Conservation (phyloP, 805 yeast species). For the Komagataella phaffii region DNA sequence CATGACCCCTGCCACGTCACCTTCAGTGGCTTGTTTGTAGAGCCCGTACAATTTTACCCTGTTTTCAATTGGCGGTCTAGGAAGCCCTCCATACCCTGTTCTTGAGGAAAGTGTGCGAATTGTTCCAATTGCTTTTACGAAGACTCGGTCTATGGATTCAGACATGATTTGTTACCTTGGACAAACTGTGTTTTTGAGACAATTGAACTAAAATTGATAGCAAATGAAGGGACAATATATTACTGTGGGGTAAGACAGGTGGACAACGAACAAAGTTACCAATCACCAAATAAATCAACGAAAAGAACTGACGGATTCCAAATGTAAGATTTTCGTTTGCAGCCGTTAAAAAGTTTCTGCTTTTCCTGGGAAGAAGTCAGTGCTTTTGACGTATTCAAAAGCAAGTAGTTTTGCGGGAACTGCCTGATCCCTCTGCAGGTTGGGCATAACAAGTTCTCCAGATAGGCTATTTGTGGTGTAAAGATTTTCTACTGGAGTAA, state of each 20-base stretch:
- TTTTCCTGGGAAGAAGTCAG: neutral
- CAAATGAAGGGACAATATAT: neutral
- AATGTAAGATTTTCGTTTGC: neutral
- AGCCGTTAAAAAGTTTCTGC: no score
- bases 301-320: no score
- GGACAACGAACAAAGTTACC: neutral
- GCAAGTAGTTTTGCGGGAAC: neutral
- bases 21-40: constrained; percentile 85
- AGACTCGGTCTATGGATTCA: constrained; percentile 60
- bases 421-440: neutral
- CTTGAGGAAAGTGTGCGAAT: constrained; percentile 59
- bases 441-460: neutral
- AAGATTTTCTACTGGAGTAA: neutral
- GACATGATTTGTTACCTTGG: constrained; percentile 19
- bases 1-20: constrained; percentile 61
- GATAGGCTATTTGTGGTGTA: neutral
- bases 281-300: neutral
- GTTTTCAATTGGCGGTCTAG: constrained; percentile 64
- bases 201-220: neutral
- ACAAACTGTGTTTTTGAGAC: neutral
- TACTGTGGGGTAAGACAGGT: neutral
- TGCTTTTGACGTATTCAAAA: neutral
- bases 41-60: constrained; percentile 65
- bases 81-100: constrained; percentile 46
- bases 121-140: constrained; percentile 71